A percentile compares a stretch with the other conserved stretches of the same genome.
These are phyloP conservation scores for Diplotaxis tenuifolia DNA, from an alignment of 345 rosid species.

Conservation along the genomic window DNA sequence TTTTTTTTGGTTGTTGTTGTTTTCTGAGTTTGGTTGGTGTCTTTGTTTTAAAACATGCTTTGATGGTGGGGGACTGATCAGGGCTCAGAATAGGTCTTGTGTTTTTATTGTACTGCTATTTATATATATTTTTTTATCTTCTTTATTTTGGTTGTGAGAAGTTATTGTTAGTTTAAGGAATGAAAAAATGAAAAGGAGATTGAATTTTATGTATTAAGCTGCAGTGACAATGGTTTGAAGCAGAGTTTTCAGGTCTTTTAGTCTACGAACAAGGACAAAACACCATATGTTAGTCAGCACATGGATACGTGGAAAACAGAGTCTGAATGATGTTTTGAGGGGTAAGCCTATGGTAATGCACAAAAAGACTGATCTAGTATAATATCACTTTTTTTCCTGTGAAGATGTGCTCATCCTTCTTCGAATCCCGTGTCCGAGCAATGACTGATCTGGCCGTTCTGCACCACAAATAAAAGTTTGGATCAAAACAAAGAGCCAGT, in stretches of 20 bases:
- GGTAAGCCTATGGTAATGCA: too few species aligned
- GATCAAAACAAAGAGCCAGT: background rate
- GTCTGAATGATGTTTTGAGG: too few species aligned
- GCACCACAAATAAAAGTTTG: background rate
- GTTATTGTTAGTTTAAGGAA: background rate
- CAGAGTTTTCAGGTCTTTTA: constrained; percentile 31
- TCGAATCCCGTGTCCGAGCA: background rate
- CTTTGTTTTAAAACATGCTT: background rate
- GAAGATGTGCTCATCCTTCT: too few species aligned
- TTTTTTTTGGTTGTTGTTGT: too few species aligned
- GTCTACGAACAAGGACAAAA: constrained; percentile 1
- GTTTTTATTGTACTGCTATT: constrained; percentile 24
- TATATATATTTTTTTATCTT: constrained; percentile 4
- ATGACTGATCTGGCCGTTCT: background rate
- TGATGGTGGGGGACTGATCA: background rate
- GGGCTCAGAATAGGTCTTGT: constrained; percentile 33
- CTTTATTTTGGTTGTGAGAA: background rate
- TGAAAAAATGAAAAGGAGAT: background rate
- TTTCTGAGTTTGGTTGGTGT: too few species aligned
- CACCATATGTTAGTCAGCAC: background rate
- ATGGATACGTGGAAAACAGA: too few species aligned
- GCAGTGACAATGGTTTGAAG: constrained; percentile 28
- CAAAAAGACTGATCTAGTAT: too few species aligned
- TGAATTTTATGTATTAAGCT: constrained; percentile 9
- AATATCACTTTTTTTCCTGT: too few species aligned